phyloP scores from a whole-genome alignment of 441 rosid genomes.

The Lagerstroemia fauriei region DNA sequence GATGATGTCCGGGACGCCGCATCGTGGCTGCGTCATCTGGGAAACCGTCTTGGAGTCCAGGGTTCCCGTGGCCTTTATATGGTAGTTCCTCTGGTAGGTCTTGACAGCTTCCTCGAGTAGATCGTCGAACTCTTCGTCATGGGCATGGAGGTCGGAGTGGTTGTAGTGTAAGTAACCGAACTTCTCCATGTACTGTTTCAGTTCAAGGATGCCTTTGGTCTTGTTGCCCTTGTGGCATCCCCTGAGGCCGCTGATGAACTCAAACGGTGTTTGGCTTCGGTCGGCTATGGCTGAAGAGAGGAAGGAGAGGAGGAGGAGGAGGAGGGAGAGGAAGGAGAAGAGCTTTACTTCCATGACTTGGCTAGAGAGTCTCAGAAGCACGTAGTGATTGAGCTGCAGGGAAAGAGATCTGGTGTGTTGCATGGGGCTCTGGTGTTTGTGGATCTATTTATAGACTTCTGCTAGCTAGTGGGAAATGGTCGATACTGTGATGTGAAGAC shows the following conservation, averaged over 20 bases:
- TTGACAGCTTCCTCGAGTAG: slow-evolving; percentile 35
- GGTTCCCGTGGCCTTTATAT: slow-evolving; percentile 33
- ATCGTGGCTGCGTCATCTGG: slow-evolving; percentile 37
- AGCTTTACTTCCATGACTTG: not conserved
- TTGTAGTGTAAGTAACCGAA: slow-evolving; percentile 29
- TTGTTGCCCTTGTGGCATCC: slow-evolving; percentile 31
- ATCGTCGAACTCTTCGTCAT: slow-evolving; percentile 38
- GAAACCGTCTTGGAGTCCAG: slow-evolving; percentile 32
- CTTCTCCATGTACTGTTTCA: slow-evolving; percentile 28
- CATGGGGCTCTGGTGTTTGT: not conserved
- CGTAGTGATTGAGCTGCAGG: too few relatives aligned
- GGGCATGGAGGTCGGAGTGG: not conserved
- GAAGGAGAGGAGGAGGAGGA: not conserved
- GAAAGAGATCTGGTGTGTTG: not conserved
- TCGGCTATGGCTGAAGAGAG: not conserved
- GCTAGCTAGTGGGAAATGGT: too few relatives aligned
- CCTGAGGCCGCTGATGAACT: slow-evolving; percentile 10
- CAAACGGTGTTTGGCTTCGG: slow-evolving; percentile 2
- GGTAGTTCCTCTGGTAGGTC: slow-evolving; percentile 38
- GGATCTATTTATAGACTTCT: not conserved
- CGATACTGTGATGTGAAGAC: too few relatives aligned
- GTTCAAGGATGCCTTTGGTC: slow-evolving; percentile 24
- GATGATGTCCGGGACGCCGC: slow-evolving; percentile 37
- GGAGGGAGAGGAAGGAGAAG: not conserved
- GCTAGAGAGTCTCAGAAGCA: too few relatives aligned